Evolutionary conservation across 2,329 filamentous ascomycete genomes (phyloP), one percentile per base, ranked within the genome.

Genomic region (Aspergillus chevalieri): DNA sequence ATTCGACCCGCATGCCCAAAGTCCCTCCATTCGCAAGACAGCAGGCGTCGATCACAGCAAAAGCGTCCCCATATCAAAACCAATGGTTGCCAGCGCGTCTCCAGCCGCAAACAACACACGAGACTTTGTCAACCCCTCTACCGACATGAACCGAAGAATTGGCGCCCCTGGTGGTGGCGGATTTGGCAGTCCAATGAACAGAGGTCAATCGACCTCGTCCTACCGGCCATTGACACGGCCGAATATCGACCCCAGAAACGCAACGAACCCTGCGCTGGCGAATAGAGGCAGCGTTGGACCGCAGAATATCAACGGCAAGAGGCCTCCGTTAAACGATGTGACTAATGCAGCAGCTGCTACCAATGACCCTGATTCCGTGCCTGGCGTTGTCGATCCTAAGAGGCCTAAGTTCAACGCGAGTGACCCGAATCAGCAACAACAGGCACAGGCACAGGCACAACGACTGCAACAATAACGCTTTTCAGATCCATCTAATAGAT

Each of bases 21-120:
- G 85, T 53, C 90, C 91, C 0, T 93, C 90, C 0, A 90, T 95
- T 63, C 82, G 89, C 53, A 91, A 92, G 65, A 96, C 92, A 0
- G 86, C 87, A 0, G 91, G 91, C 2, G 80, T 96, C 36, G 89
- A 96, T 61, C 89, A 94, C 63, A 83, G 74, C 19, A 85, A 82
- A 46, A 91, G 87, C 4, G 84, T 85, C 47, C 89, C 90, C 0
- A 72, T 95, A 2, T 79, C 78, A 3, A 80, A 78, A 53, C 66
- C 66, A 6, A 70, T 68, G 64, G 51, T 69, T 6, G 45, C 61
- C 4, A 46, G 55, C 8, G 55, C 57, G 24, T 66, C 67, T 3
- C 65, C 66, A n/a, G 59, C 62, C 17, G 47, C 64, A 1, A 68
- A 63, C 28, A 62, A 55, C 28, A 51, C 62, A 9, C 62, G 65